These are phyloP conservation scores for Coemansia sp. DNA, from an alignment of 192 early-diverging fungal species.

Conservation along the genomic window DNA sequence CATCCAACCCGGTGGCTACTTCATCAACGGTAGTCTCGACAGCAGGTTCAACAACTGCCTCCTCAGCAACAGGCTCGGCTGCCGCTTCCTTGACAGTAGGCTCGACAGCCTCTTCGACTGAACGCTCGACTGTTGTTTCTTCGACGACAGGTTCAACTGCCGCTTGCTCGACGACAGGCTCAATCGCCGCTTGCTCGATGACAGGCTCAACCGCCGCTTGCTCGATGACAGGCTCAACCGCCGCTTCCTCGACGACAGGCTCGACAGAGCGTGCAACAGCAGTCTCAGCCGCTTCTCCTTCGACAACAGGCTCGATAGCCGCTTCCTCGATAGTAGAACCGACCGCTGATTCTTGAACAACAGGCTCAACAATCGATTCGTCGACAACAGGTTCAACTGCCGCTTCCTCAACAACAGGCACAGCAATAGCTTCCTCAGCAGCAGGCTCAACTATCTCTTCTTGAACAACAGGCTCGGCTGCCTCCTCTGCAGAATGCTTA, in stretches of 20 bases:
- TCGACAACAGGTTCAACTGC: background rate
- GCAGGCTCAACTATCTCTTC: background rate
- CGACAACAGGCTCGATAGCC: no score
- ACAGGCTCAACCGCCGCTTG: background rate
- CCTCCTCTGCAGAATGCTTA: background rate
- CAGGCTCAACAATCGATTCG: no score
- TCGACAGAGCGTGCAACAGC: no score
- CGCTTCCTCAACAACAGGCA: no score
- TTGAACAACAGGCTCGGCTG: background rate
- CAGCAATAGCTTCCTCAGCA: background rate
- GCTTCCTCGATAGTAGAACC: background rate
- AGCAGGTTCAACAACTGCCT: background rate
- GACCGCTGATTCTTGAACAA: background rate
- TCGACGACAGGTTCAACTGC: background rate
- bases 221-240: background rate
- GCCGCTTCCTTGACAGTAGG: background rate
- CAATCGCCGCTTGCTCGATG: no score
- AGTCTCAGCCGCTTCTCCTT: background rate
- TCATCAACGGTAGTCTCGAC: background rate
- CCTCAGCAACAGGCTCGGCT: background rate
- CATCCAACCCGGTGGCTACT: no score
- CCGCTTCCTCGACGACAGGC: no score
- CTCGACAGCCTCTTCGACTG: background rate
- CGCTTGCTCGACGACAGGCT: background rate
- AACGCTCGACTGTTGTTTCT: background rate